These are phyloP conservation scores for Flaveria linearis DNA, from an alignment of 129 eudicot species.

Conservation along the genomic window DNA sequence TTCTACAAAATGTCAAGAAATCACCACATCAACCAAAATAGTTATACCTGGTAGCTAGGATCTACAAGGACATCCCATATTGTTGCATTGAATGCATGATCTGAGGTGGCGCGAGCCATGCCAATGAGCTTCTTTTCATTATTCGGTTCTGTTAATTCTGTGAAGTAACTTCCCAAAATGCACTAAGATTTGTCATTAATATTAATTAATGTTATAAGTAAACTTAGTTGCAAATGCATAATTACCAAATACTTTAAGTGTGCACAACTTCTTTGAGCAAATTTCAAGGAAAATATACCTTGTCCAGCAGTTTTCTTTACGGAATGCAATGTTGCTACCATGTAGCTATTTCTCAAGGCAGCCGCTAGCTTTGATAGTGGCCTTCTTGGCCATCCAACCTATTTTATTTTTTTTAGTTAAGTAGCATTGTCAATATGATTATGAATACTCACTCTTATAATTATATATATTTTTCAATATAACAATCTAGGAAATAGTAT, in stretches of 20 bases:
- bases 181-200: conserved; percentile 55
- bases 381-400: conserved; percentile 99
- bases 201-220: conserved; percentile 20
- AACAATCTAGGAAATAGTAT: neutral
- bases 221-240: conserved; percentile 10
- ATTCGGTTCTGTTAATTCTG: conserved; percentile 77
- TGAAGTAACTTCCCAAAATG: conserved; percentile 78
- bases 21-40: neutral
- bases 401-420: neutral
- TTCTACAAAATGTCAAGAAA: neutral
- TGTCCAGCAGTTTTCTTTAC: conserved; percentile 55
- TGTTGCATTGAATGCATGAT: conserved; percentile 97
- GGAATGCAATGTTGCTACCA: conserved; percentile 90
- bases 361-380: conserved; percentile 88
- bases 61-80: conserved; percentile 99
- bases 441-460: neutral
- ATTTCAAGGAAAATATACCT: conserved; percentile 53
- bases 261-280: conserved; percentile 2
- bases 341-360: conserved; percentile 94
- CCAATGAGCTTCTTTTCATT: conserved; percentile 78
- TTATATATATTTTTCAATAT: neutral
- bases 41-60: conserved; percentile 89
- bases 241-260: neutral
- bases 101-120: conserved; percentile 99
- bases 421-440: neutral